Conservation (phyloP, 2,329 filamentous ascomycete genomes). For the Diaporthe nobilis region DNA sequence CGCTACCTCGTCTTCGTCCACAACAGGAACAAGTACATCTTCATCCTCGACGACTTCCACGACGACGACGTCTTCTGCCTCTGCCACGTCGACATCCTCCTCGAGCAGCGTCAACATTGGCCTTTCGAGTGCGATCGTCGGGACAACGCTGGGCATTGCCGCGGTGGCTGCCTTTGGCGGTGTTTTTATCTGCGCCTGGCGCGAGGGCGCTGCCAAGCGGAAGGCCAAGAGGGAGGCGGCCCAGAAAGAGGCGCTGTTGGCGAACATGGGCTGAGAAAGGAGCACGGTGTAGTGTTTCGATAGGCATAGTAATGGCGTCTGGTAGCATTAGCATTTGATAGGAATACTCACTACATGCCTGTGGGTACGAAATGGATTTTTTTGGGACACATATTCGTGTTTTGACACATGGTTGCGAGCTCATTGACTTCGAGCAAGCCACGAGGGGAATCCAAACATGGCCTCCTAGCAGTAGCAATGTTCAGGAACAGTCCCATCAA, state of each 20-base stretch:
- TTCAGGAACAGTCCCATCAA: neutral
- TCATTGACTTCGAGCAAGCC: neutral
- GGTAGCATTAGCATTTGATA: neutral
- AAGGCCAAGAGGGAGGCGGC: neutral
- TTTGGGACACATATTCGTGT: neutral
- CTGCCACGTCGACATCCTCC: neutral
- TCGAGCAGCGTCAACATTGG: neutral
- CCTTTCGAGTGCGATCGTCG: constrained; percentile 14
- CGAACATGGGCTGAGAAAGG: neutral
- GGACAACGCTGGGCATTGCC: neutral
- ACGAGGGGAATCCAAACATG: neutral
- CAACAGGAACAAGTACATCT: neutral
- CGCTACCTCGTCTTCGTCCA: neutral
- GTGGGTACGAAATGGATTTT: neutral
- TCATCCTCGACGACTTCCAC: neutral
- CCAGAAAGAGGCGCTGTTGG: constrained; percentile 12
- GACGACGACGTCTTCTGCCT: neutral
- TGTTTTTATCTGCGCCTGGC: neutral
- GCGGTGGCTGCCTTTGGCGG: neutral
- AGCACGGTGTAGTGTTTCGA: neutral
- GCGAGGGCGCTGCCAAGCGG: constrained; percentile 1
- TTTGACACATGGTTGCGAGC: too few species aligned
- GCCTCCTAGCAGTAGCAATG: neutral
- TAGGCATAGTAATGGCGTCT: neutral
- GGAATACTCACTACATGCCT: neutral